These are phyloP conservation scores for Exophiala sp. DNA, from an alignment of 2,329 filamentous ascomycete species.

Conservation along the genomic window DNA sequence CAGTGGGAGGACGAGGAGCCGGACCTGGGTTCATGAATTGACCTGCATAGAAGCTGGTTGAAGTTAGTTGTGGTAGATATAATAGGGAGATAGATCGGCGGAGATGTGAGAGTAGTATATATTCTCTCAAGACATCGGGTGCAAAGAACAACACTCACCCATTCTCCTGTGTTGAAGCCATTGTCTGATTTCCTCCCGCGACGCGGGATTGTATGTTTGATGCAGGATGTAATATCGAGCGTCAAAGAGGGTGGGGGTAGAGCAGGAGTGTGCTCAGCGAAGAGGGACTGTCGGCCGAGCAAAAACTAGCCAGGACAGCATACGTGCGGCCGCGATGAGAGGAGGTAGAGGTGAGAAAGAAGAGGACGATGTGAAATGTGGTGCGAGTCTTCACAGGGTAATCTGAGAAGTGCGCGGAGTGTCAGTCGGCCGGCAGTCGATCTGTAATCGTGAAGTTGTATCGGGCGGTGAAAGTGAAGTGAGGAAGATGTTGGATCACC, in stretches of 20 bases:
- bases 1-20: slow-evolving; percentile 80
- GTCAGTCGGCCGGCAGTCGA: neutral
- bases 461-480: slow-evolving; percentile 2
- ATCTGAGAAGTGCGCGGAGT: neutral
- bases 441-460: neutral
- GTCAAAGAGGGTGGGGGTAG: slow-evolving; percentile 12
- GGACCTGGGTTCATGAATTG: slow-evolving; percentile 96
- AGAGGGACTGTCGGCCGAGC: slow-evolving; percentile 11
- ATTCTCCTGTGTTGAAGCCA: slow-evolving; percentile 22
- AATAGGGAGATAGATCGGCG: slow-evolving; percentile 1
- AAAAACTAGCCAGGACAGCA: slow-evolving; percentile 14
- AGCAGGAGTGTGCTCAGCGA: slow-evolving; percentile 17
- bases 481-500: neutral
- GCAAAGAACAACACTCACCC: slow-evolving; percentile 12
- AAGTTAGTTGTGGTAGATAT: slow-evolving; percentile 7
- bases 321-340: slow-evolving; percentile 17
- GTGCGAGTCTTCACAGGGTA: slow-evolving; percentile 1
- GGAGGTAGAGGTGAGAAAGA: slow-evolving; percentile 4
- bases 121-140: neutral
- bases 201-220: slow-evolving; percentile 9
- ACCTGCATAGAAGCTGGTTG: slow-evolving; percentile 52
- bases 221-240: slow-evolving; percentile 2
- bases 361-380: slow-evolving; percentile 6
- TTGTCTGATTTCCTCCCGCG: slow-evolving; percentile 10
- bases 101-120: neutral